Evolutionary conservation across 371 early-diverging fungal genomes (phyloP).

Genomic region (Umbelopsis sp.): DNA sequence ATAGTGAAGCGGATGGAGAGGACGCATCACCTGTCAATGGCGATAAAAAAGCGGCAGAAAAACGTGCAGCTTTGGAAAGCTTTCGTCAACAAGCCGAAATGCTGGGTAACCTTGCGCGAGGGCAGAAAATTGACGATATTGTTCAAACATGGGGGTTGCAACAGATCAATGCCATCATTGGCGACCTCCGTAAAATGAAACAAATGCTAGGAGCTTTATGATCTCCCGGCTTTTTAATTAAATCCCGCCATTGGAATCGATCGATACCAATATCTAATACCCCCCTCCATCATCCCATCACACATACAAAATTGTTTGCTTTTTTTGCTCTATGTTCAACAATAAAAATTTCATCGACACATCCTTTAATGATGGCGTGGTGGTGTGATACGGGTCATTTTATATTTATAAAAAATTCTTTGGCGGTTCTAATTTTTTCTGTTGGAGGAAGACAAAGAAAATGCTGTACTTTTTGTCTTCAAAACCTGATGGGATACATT

Average conservation of each 20-base stretch:
- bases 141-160: constrained; percentile 14
- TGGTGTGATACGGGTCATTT: no score
- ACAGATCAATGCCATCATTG: constrained; percentile 14
- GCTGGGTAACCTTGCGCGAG: constrained; percentile 13
- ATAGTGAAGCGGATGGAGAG: background rate
- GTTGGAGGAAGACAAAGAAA: background rate
- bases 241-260: background rate
- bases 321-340: background rate
- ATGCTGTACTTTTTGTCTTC: background rate
- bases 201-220: constrained; percentile 4
- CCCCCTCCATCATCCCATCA: background rate
- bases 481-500: background rate
- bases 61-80: constrained; percentile 8
- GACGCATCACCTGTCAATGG: background rate
- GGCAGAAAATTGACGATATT: constrained; percentile 10
- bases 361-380: background rate
- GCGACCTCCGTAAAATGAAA: constrained; percentile 12
- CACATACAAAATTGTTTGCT: background rate
- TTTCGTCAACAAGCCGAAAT: constrained; percentile 14
- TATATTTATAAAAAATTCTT: background rate
- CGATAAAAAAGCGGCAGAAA: background rate
- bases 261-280: background rate
- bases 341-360: background rate
- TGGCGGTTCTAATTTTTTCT: background rate
- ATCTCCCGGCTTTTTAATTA: background rate